phyloP scores from a whole-genome alignment of 768 basidiomycete species.

The Gymnopilus junonius region DNA sequence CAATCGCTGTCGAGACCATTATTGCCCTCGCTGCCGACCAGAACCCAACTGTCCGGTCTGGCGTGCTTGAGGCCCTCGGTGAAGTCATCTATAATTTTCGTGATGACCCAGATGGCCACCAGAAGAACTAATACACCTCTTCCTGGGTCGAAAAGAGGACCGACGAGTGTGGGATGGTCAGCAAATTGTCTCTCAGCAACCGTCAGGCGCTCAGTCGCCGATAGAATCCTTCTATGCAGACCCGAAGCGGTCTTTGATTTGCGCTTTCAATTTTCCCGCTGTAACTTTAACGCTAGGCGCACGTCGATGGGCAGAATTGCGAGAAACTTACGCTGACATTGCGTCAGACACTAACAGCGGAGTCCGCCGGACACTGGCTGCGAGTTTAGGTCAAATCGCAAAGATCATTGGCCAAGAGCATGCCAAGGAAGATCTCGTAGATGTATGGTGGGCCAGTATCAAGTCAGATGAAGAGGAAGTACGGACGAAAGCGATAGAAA shows the following conservation, averaged over 20 bases:
- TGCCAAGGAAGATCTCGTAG: constrained; percentile 68
- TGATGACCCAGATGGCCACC: constrained; percentile 71
- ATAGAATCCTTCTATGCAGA: constrained; percentile 61
- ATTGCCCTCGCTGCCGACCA: constrained; percentile 66
- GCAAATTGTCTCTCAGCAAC: constrained; percentile 22
- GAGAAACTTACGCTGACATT: constrained; percentile 68
- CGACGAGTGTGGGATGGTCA: constrained; percentile 42
- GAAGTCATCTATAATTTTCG: constrained; percentile 88
- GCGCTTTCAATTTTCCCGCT: constrained; percentile 92
- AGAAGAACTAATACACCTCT: constrained; percentile 71
- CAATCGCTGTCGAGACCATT: constrained; percentile 70
- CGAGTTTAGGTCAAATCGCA: constrained; percentile 88
- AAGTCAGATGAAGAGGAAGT: constrained; percentile 69
- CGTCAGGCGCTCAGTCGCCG: constrained; percentile 15
- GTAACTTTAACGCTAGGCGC: constrained; percentile 83
- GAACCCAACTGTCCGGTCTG: constrained; percentile 70
- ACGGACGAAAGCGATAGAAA: constrained; percentile 71
- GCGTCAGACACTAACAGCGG: constrained; percentile 61
- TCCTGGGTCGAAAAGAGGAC: constrained; percentile 65
- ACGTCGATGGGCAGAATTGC: constrained; percentile 74
- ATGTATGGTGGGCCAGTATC: constrained; percentile 69
- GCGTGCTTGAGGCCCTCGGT: constrained; percentile 84
- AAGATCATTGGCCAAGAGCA: constrained; percentile 79
- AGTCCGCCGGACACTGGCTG: constrained; percentile 81
- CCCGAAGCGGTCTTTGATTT: constrained; percentile 74